These are phyloP conservation scores for Ballota nigra DNA, from an alignment of 257 asterid species.

Conservation along the genomic window DNA sequence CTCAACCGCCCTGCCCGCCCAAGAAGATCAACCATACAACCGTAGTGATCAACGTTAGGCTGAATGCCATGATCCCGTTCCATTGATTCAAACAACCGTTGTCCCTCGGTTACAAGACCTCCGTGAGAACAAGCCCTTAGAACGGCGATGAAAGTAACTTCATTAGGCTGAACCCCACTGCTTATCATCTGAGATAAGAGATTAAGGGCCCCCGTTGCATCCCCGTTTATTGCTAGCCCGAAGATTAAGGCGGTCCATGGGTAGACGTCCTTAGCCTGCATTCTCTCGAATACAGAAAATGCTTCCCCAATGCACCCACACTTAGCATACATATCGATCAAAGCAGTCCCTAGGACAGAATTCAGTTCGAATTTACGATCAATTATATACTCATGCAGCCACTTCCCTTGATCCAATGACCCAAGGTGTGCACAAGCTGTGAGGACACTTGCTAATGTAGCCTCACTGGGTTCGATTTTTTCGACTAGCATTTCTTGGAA, in stretches of 20 bases:
- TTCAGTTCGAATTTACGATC: constrained; percentile 21
- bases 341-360: constrained; percentile 46
- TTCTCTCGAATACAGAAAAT: constrained; percentile 24
- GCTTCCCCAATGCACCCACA: constrained; percentile 56
- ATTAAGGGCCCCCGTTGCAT: constrained; percentile 30
- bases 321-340: constrained; percentile 55
- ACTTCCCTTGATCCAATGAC: constrained; percentile 43
- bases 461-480: constrained; percentile 36
- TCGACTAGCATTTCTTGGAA: constrained; percentile 39
- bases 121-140: constrained; percentile 56
- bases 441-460: constrained; percentile 42
- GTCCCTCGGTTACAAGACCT: constrained; percentile 46
- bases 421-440: constrained; percentile 54
- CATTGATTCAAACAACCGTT: constrained; percentile 35
- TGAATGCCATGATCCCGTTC: constrained; percentile 31
- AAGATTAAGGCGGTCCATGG: constrained; percentile 52
- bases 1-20: constrained; percentile 51
- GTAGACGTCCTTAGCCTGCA: constrained; percentile 35
- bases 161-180: constrained; percentile 46
- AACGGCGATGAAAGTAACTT: constrained; percentile 47
- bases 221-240: constrained; percentile 54
- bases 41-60: constrained; percentile 47
- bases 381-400: constrained; percentile 36
- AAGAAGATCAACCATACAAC: constrained; percentile 61
- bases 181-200: constrained; percentile 41